These are phyloP conservation scores for Gossypium raimondii DNA, from an alignment of 345 rosid genomes.

Conservation along the genomic window DNA sequence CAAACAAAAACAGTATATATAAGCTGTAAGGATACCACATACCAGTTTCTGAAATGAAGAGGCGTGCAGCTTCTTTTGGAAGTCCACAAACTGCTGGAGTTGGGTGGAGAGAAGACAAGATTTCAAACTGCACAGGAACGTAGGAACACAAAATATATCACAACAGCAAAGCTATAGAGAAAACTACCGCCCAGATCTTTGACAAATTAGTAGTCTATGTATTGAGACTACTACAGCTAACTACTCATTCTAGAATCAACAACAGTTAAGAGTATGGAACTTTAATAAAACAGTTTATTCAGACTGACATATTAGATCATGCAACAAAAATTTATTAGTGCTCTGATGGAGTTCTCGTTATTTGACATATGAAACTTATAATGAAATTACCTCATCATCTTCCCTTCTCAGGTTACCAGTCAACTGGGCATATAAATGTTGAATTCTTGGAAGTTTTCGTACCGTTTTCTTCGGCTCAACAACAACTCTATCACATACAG, in stretches of 20 bases:
- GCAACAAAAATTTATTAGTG: neutral
- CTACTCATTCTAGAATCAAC: neutral
- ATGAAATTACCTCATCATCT: slow-evolving; percentile 67
- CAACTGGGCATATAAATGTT: slow-evolving; percentile 70
- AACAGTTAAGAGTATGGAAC: neutral
- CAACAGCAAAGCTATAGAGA: neutral
- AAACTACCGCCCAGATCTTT: neutral
- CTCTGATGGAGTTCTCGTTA: neutral
- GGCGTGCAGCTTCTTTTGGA: slow-evolving; percentile 73
- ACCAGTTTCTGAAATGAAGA: slow-evolving; percentile 72
- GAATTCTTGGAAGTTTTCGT: slow-evolving; percentile 74
- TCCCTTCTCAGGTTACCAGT: slow-evolving; percentile 65
- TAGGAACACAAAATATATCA: neutral
- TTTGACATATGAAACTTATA: neutral
- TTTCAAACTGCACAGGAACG: slow-evolving; percentile 49
- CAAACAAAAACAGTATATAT: neutral
- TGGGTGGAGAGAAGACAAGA: slow-evolving; percentile 75
- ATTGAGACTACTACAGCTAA: neutral
- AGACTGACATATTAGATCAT: neutral
- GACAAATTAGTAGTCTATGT: neutral
- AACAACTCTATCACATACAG: slow-evolving; percentile 53
- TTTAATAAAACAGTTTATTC: neutral
- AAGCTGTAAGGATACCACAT: slow-evolving; percentile 19
- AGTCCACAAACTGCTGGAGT: slow-evolving; percentile 90
- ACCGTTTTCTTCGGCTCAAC: slow-evolving; percentile 65